Conservation (phyloP, 176 grass and related monocot genomes). For the Triticum timopheevii region DNA sequence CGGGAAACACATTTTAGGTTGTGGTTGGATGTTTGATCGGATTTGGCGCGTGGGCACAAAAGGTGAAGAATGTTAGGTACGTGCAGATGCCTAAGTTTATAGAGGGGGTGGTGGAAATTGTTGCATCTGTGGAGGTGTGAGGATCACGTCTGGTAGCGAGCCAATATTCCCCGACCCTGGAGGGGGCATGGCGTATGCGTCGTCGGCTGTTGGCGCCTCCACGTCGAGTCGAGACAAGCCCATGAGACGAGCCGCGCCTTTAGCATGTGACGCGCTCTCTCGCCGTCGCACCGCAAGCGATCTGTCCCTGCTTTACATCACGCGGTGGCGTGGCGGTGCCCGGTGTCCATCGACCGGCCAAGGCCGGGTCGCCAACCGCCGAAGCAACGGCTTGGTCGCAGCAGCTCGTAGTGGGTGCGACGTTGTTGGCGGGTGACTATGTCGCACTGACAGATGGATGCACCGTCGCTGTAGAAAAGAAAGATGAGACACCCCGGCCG, state of each 20-base stretch:
- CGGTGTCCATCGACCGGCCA: neutral
- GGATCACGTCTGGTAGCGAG: neutral
- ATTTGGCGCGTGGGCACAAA: neutral
- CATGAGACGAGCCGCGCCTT: conserved; percentile 31
- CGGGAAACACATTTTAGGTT: neutral
- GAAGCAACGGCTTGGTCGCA: neutral
- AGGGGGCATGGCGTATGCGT: neutral
- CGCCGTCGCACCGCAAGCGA: neutral
- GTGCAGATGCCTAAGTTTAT: neutral
- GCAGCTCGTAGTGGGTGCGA: neutral
- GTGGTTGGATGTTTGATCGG: neutral
- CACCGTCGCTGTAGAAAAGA: neutral
- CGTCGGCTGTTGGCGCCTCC: conserved; percentile 34
- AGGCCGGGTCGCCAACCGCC: neutral
- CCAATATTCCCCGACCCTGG: neutral
- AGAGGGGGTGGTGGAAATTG: neutral
- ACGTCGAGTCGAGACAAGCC: conserved; percentile 34
- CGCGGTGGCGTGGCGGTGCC: neutral
- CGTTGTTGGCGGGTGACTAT: neutral
- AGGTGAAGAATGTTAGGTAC: neutral
- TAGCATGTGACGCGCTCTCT: conserved; percentile 2
- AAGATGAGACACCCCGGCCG: neutral
- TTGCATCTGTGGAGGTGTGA: neutral
- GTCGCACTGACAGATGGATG: neutral
- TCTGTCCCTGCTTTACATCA: neutral